Percentiles rank a stretch among this genome's conserved stretches.
These are phyloP conservation scores for Calophaca sinica DNA, from an alignment of 306 rosid genomes.

Conservation along the genomic window DNA sequence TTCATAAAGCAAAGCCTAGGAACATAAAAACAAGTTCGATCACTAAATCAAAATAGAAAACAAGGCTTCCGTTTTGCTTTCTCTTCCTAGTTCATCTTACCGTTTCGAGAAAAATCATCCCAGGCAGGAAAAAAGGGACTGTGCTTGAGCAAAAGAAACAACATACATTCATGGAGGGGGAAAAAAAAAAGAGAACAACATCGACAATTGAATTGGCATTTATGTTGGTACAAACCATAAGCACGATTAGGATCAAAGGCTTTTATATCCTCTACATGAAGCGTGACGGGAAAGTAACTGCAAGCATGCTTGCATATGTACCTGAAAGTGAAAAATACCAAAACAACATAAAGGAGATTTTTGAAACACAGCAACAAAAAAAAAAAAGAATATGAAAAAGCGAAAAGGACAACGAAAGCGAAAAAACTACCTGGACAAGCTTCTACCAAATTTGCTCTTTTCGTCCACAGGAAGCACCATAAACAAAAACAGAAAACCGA, in stretches of 20 bases:
- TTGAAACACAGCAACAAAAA: background rate
- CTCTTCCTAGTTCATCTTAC: background rate
- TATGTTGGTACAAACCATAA: slow-evolving; percentile 63
- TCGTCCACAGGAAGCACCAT: slow-evolving; percentile 69
- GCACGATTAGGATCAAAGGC: slow-evolving; percentile 77
- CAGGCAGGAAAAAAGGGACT: background rate
- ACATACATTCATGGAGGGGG: slow-evolving; percentile 5
- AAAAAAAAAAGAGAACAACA: background rate
- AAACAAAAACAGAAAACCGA: slow-evolving; percentile 61
- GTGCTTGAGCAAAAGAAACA: background rate
- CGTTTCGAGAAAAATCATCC: slow-evolving; percentile 15
- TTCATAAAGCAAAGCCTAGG: slow-evolving; percentile 14
- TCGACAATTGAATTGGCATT: slow-evolving; percentile 10
- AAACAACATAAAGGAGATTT: background rate
- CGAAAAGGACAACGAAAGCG: background rate
- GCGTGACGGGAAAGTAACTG: slow-evolving; percentile 76
- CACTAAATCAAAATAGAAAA: slow-evolving; percentile 7
- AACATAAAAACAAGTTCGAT: slow-evolving; percentile 3
- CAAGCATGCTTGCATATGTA: slow-evolving; percentile 76
- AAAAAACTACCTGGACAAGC: slow-evolving; percentile 57
- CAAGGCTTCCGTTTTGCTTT: background rate
- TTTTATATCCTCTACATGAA: slow-evolving; percentile 81
- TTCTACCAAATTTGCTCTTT: slow-evolving; percentile 63
- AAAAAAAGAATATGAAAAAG: background rate
- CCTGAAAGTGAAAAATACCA: slow-evolving; percentile 57